Evolutionary conservation across 306 rosid species (phyloP).

Genomic region (Castanospermum australe): DNA sequence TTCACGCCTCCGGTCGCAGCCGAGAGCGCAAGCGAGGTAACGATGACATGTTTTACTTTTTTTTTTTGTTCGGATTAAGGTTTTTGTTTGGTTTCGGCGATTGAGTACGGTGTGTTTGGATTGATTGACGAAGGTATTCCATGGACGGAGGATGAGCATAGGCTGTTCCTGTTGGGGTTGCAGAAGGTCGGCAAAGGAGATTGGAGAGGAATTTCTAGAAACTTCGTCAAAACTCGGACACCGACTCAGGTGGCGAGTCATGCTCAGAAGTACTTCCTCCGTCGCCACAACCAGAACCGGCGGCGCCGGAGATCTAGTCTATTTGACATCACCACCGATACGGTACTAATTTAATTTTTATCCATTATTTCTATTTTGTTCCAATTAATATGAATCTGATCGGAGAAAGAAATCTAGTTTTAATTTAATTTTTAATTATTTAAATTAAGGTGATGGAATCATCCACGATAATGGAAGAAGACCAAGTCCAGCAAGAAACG

Average conservation of each 20-base stretch:
- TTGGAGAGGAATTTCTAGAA: slow-evolving; percentile 95
- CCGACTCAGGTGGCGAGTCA: slow-evolving; percentile 97
- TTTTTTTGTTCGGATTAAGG: neutral
- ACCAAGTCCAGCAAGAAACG: slow-evolving; percentile 38
- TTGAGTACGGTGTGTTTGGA: neutral
- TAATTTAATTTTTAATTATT: neutral
- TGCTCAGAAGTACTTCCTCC: slow-evolving; percentile 92
- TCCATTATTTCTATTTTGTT: neutral
- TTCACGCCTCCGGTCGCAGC: slow-evolving; percentile 70
- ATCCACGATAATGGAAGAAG: slow-evolving; percentile 49
- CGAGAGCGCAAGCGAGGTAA: slow-evolving; percentile 88
- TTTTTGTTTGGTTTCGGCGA: neutral
- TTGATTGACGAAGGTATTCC: slow-evolving; percentile 59
- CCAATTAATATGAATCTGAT: neutral
- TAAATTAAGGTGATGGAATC: slow-evolving; percentile 51
- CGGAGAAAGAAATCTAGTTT: neutral
- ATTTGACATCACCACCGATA: slow-evolving; percentile 82
- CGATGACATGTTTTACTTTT: neutral
- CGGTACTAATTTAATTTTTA: slow-evolving; percentile 28
- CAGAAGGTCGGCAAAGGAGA: slow-evolving; percentile 88
- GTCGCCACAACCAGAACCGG: slow-evolving; percentile 69
- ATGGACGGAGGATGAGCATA: slow-evolving; percentile 94
- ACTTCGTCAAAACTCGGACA: slow-evolving; percentile 86
- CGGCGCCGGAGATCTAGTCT: slow-evolving; percentile 96
- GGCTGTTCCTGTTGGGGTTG: slow-evolving; percentile 71